Percentiles rank a stretch among this genome's conserved stretches.
Evolutionary conservation across 306 rosid species (phyloP).

Genomic region (Ceratonia siliqua): DNA sequence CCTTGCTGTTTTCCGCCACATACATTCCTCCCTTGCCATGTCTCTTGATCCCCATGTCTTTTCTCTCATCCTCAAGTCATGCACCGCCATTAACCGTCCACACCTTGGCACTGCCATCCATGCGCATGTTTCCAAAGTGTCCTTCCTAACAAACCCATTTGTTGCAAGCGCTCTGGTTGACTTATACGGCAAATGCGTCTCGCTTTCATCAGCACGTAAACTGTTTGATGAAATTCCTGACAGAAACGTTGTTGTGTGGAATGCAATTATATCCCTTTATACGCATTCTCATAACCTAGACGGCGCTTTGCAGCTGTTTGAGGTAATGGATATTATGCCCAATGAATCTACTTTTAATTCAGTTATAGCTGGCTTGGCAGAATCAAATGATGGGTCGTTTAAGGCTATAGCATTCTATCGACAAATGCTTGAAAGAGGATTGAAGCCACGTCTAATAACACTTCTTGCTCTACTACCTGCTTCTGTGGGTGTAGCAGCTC

Average conservation of each 20-base stretch:
- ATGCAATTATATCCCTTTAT: conserved; percentile 61
- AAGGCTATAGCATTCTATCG: conserved; percentile 56
- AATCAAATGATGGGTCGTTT: conserved; percentile 40
- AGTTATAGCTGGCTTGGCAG: conserved; percentile 53
- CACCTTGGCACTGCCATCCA: conserved; percentile 67
- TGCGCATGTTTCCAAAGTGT: conserved; percentile 57
- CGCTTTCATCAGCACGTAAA: conserved; percentile 47
- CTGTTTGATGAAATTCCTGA: conserved; percentile 67
- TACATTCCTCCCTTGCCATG: conserved; percentile 55
- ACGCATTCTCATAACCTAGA: conserved; percentile 33
- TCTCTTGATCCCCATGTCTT: conserved; percentile 74
- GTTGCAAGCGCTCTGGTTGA: conserved; percentile 57
- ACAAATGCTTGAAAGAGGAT: conserved; percentile 39
- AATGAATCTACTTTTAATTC: conserved; percentile 62
- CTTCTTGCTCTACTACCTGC: conserved; percentile 71
- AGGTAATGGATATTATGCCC: conserved; percentile 54
- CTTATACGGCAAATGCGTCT: conserved; percentile 63
- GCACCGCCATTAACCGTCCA: conserved; percentile 55
- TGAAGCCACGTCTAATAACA: conserved; percentile 58
- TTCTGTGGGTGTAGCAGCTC: conserved; percentile 49
- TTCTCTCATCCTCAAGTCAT: conserved; percentile 79
- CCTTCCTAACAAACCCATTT: conserved; percentile 54
- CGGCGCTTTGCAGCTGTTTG: conserved; percentile 50
- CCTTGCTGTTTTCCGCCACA: conserved; percentile 60
- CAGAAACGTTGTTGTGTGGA: conserved; percentile 67